Conservation (phyloP, 106 monocot genomes). For the Apostasia ramifera region DNA sequence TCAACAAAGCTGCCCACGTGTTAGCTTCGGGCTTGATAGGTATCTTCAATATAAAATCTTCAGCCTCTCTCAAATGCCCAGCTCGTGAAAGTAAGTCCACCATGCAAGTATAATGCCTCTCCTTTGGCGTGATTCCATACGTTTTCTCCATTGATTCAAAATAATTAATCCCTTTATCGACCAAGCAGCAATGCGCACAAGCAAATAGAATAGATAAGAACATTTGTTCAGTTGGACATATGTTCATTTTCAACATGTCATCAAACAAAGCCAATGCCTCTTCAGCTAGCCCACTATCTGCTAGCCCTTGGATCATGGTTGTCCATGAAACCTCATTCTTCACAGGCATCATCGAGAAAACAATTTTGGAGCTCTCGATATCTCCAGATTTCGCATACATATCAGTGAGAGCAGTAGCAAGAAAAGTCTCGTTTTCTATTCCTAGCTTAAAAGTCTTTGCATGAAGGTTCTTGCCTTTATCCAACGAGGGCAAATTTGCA, state of each 20-base stretch:
- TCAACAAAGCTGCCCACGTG: constrained; percentile 31
- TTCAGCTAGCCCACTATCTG: constrained; percentile 45
- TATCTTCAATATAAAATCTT: constrained; percentile 32
- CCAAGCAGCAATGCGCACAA: constrained; percentile 48
- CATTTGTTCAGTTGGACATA: constrained; percentile 26
- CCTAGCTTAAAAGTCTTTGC: constrained; percentile 40
- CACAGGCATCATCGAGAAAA: constrained; percentile 39
- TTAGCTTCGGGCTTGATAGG: constrained; percentile 35
- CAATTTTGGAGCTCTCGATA: constrained; percentile 26
- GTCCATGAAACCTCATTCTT: constrained; percentile 70
- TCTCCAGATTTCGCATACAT: constrained; percentile 80
- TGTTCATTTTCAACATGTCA: constrained; percentile 19
- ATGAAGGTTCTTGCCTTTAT: constrained; percentile 46
- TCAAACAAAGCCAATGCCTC: constrained; percentile 43
- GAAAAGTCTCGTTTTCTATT: constrained; percentile 25
- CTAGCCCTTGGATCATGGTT: constrained; percentile 58
- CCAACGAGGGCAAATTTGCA: constrained; percentile 36
- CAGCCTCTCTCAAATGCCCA: constrained; percentile 43
- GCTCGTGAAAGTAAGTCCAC: constrained; percentile 52
- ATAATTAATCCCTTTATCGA: constrained; percentile 38
- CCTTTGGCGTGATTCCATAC: constrained; percentile 25
- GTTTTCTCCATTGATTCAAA: constrained; percentile 48
- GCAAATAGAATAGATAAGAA: constrained; percentile 46
- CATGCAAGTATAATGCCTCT: constrained; percentile 48
- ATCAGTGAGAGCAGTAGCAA: constrained; percentile 50